These are phyloP conservation scores for Talaromyces funiculosus DNA, from an alignment of 2,329 filamentous ascomycete species.

Conservation along the genomic window DNA sequence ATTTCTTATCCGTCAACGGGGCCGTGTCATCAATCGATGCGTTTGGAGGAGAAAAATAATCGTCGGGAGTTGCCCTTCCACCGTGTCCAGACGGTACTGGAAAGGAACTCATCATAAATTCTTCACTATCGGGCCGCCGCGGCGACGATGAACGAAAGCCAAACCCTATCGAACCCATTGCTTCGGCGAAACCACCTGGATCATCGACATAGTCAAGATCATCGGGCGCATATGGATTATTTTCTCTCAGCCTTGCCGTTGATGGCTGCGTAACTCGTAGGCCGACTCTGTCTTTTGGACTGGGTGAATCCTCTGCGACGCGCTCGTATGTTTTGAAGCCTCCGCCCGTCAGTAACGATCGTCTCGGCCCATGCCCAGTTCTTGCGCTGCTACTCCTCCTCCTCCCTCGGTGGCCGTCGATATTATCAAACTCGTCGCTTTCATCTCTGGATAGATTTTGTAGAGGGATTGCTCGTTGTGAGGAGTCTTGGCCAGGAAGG, in stretches of 20 bases:
- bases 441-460: constrained; percentile 52
- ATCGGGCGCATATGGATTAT: constrained; percentile 20
- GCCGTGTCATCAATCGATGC: constrained; percentile 51
- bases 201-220: constrained; percentile 26
- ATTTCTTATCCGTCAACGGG: constrained; percentile 52
- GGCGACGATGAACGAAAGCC: constrained; percentile 27
- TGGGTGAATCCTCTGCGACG: constrained; percentile 49
- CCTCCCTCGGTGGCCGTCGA: constrained; percentile 25
- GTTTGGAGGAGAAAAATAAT: constrained; percentile 51
- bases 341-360: constrained; percentile 35
- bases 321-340: constrained; percentile 48
- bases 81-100: constrained; percentile 18
- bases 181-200: constrained; percentile 36
- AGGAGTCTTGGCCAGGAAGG: constrained; percentile 21
- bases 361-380: constrained; percentile 36
- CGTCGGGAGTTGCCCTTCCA: constrained; percentile 38
- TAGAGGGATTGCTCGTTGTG: constrained; percentile 61
- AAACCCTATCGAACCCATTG: constrained; percentile 39
- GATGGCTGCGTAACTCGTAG: constrained; percentile 21
- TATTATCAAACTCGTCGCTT: constrained; percentile 22
- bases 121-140: constrained; percentile 21
- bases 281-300: constrained; percentile 29
- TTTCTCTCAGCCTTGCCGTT: constrained; percentile 20
- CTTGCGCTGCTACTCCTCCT: constrained; percentile 30
- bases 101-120: constrained; percentile 17